phyloP scores from a whole-genome alignment of 257 asterid genomes.

The Craterostigma plantagineum region DNA sequence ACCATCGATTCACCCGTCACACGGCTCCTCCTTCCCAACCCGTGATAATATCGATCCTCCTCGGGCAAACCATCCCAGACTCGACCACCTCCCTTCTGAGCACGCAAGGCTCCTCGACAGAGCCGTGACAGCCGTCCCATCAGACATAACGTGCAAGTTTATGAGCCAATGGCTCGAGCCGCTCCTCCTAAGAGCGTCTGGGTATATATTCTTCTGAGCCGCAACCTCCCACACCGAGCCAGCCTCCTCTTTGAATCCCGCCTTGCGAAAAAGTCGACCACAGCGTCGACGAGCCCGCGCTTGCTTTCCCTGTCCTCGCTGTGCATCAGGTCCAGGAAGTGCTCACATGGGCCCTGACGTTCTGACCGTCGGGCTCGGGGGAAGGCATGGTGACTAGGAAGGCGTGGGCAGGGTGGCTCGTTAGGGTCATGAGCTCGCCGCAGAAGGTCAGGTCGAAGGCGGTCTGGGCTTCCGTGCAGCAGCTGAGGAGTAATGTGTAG shows the following conservation, averaged over 20 bases:
- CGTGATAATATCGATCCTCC: slow-evolving; percentile 69
- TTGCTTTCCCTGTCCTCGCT: slow-evolving; percentile 96
- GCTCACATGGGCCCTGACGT: slow-evolving; percentile 73
- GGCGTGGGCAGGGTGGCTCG: slow-evolving; percentile 74
- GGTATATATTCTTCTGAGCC: slow-evolving; percentile 64
- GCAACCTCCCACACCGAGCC: slow-evolving; percentile 97
- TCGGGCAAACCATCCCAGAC: slow-evolving; percentile 48
- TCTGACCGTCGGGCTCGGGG: slow-evolving; percentile 78
- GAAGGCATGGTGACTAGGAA: slow-evolving; percentile 77
- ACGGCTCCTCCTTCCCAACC: slow-evolving; percentile 94
- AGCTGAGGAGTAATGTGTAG: slow-evolving; percentile 78
- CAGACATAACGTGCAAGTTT: slow-evolving; percentile 89
- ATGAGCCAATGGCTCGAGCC: slow-evolving; percentile 74
- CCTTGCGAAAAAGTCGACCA: slow-evolving; percentile 81
- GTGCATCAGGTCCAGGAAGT: slow-evolving; percentile 74
- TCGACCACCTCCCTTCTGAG: slow-evolving; percentile 58
- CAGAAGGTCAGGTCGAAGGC: slow-evolving; percentile 58
- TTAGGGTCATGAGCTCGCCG: slow-evolving; percentile 58
- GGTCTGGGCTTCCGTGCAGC: slow-evolving; percentile 78
- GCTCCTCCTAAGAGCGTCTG: slow-evolving; percentile 74
- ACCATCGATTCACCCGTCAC: slow-evolving; percentile 81
- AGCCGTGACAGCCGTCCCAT: slow-evolving; percentile 92
- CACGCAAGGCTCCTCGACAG: slow-evolving; percentile 78
- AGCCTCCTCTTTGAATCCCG: slow-evolving; percentile 88
- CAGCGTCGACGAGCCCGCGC: slow-evolving; percentile 81